A percentile compares a stretch with the other conserved stretches of the same genome.
These are phyloP conservation scores for Mycena belliarum DNA, from an alignment of 768 basidiomycete species.

Conservation along the genomic window DNA sequence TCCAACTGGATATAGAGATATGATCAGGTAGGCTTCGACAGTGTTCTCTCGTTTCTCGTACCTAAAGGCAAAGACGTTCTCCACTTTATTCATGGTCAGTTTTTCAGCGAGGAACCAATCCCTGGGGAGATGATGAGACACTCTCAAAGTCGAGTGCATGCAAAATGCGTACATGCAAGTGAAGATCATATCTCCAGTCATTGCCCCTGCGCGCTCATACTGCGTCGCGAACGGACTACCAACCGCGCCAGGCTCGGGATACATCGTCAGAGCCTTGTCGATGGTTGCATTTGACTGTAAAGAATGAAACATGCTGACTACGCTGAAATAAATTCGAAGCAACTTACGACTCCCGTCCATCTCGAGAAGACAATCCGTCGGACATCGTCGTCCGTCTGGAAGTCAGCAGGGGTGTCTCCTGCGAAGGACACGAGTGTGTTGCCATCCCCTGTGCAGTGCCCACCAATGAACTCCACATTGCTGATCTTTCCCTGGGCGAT, in stretches of 20 bases:
- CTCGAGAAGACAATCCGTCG: constrained; percentile 34
- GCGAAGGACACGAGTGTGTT: constrained; percentile 45
- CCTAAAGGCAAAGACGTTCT: constrained; percentile 39
- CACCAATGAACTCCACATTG: constrained; percentile 37
- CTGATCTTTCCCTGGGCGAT: constrained; percentile 34
- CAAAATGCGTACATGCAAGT: constrained; percentile 40
- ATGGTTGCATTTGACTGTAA: constrained; percentile 38
- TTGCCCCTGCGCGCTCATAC: constrained; percentile 41
- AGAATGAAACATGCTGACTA: neutral
- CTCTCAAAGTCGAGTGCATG: neutral
- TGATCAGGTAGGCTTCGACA: constrained; percentile 21
- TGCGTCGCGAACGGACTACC: constrained; percentile 41
- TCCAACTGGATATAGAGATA: constrained; percentile 32
- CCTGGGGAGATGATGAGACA: constrained; percentile 24
- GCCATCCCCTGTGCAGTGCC: constrained; percentile 46
- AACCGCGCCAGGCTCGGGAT: constrained; percentile 34
- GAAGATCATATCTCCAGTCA: constrained; percentile 44
- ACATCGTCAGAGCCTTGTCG: constrained; percentile 35
- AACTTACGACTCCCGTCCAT: constrained; percentile 38
- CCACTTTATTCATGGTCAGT: constrained; percentile 27
- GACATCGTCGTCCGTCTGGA: constrained; percentile 42
- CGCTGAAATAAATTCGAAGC: neutral
- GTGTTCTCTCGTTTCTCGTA: no score
- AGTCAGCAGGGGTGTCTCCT: constrained; percentile 35
- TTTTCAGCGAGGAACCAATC: constrained; percentile 41